Evolutionary conservation across 306 rosid genomes (phyloP).

Genomic region (Geum urbanum): DNA sequence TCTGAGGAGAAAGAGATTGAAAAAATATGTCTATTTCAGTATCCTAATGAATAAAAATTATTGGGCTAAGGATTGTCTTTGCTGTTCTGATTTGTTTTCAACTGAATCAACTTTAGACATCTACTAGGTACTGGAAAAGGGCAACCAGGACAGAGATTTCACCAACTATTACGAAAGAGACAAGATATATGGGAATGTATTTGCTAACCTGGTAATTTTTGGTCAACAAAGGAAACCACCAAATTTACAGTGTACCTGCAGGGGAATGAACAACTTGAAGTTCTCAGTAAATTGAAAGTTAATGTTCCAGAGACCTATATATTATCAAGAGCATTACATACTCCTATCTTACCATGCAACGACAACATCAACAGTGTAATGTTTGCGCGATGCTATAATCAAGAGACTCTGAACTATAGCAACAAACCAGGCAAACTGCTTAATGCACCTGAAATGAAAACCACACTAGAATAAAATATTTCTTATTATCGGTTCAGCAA

Average conservation of each 20-base stretch:
- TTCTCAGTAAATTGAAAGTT: background rate
- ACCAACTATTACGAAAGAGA: background rate
- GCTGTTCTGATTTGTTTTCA: conserved; percentile 4
- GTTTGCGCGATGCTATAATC: conserved; percentile 54
- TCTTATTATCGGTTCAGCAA: background rate
- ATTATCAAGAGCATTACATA: conserved; percentile 1
- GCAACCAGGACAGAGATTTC: background rate
- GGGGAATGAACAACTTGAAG: background rate
- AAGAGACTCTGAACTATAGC: conserved; percentile 43
- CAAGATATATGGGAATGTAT: background rate
- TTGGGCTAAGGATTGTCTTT: background rate
- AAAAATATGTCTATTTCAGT: background rate
- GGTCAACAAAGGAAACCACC: conserved; percentile 38
- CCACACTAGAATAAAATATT: background rate
- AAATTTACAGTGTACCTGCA: conserved; percentile 52
- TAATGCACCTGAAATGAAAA: conserved; percentile 36
- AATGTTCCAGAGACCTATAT: background rate
- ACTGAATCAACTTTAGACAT: background rate
- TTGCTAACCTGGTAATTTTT: conserved; percentile 42
- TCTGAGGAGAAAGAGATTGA: conserved; percentile 26
- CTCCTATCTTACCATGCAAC: conserved; percentile 37
- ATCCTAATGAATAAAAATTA: background rate
- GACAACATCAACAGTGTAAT: conserved; percentile 46
- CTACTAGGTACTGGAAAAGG: background rate
- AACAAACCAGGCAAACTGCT: conserved; percentile 49